Evolutionary conservation across 2,329 filamentous ascomycete genomes (phyloP).

Genomic region (Arthroderma sp.): DNA sequence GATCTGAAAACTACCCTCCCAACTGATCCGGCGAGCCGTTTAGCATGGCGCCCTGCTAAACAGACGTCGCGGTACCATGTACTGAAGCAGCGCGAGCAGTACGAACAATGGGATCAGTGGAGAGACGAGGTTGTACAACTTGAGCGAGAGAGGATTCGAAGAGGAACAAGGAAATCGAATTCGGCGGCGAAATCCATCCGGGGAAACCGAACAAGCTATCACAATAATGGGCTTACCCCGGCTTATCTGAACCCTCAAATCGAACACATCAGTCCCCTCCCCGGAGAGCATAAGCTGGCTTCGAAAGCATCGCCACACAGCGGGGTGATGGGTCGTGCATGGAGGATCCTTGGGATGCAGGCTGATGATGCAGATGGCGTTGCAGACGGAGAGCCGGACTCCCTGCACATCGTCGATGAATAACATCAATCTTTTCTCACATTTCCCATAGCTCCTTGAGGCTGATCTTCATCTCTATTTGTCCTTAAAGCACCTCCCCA

Average conservation of each 20-base stretch:
- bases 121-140: slow-evolving; percentile 27
- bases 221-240: no score
- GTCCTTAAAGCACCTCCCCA: no score
- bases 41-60: slow-evolving; percentile 29
- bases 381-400: no score
- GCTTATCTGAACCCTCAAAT: no score
- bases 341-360: slow-evolving; percentile 28
- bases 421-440: no score
- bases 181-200: background rate
- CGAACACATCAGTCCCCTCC: no score
- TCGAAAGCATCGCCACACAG: no score
- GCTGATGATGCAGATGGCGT: slow-evolving; percentile 11
- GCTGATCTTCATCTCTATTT: no score
- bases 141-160: slow-evolving; percentile 26
- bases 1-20: slow-evolving; percentile 26
- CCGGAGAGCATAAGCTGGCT: no score
- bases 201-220: no score
- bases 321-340: slow-evolving; percentile 29
- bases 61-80: slow-evolving; percentile 31
- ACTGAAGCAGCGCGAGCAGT: slow-evolving; percentile 32
- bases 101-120: slow-evolving; percentile 35
- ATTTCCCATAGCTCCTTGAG: no score
- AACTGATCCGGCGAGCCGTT: slow-evolving; percentile 16
- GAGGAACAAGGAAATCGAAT: slow-evolving; percentile 12
- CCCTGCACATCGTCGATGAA: no score